Evolutionary conservation across 192 early-diverging fungal genomes (phyloP).

Genomic region (Pilaira anomala): DNA sequence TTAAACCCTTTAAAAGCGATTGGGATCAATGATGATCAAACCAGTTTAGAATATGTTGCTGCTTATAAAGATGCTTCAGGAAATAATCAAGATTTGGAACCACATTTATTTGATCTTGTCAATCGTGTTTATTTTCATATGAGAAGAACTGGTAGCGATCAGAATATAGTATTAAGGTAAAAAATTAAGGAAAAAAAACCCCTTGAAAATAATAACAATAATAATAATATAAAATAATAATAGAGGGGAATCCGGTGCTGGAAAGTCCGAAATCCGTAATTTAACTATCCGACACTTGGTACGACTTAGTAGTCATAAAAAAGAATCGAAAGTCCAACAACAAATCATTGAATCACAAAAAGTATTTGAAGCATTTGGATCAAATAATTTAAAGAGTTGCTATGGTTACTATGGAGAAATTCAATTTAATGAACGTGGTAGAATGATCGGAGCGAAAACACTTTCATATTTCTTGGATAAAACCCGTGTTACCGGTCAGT

Average conservation of each 20-base stretch:
- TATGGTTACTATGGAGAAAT: slow-evolving; percentile 86
- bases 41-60: slow-evolving; percentile 52
- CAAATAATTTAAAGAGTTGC: slow-evolving; percentile 64
- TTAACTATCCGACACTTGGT: slow-evolving; percentile 78
- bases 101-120: slow-evolving; percentile 69
- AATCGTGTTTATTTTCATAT: slow-evolving; percentile 68
- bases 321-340: slow-evolving; percentile 70
- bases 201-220: neutral
- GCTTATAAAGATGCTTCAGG: slow-evolving; percentile 41
- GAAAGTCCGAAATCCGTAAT: slow-evolving; percentile 73
- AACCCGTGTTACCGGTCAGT: slow-evolving; percentile 53
- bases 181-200: neutral
- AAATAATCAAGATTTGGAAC: slow-evolving; percentile 45
- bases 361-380: slow-evolving; percentile 80
- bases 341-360: slow-evolving; percentile 67
- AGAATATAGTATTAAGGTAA: slow-evolving; percentile 63
- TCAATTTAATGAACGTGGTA: slow-evolving; percentile 83
- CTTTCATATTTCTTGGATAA: slow-evolving; percentile 68
- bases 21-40: slow-evolving; percentile 44
- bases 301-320: slow-evolving; percentile 70
- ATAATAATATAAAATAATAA: neutral
- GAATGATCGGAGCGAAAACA: slow-evolving; percentile 79
- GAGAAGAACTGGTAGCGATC: slow-evolving; percentile 69
- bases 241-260: slow-evolving; percentile 82
- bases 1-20: slow-evolving; percentile 54